Evolutionary conservation across 495 filamentous ascomycete genomes (phyloP).

Genomic region (Arthonia radiata): DNA sequence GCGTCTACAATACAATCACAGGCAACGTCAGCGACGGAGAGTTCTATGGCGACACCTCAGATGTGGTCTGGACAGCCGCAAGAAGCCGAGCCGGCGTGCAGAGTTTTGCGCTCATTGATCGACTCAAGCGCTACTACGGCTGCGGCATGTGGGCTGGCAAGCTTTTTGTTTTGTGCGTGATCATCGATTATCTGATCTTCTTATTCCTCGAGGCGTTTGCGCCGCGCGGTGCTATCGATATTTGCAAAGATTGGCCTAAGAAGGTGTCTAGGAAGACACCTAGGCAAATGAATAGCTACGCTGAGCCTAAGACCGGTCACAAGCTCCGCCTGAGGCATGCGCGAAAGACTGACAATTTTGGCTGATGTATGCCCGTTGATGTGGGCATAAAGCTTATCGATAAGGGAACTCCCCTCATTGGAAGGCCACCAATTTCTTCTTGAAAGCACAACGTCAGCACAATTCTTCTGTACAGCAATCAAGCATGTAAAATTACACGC

Average conservation of each 20-base stretch:
- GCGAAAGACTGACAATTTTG: too few species aligned
- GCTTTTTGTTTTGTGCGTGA: constrained; percentile 78
- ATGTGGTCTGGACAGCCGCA: constrained; percentile 33
- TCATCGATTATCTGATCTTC: constrained; percentile 80
- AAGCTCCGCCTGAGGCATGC: too few species aligned
- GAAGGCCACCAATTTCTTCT: too few species aligned
- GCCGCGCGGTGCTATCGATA: constrained; percentile 63
- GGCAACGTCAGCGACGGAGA: constrained; percentile 62
- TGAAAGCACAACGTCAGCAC: too few species aligned
- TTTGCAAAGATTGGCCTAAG: constrained; percentile 73
- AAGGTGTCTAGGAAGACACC: too few species aligned
- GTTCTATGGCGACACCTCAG: constrained; percentile 56
- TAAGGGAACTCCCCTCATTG: too few species aligned
- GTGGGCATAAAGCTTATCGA: too few species aligned
- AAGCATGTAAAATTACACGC: too few species aligned
- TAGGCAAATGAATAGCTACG: too few species aligned
- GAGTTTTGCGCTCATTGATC: constrained; percentile 79
- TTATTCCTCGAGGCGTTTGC: constrained; percentile 69
- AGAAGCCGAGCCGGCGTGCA: constrained; percentile 48
- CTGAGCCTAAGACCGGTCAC: too few species aligned
- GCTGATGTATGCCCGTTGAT: too few species aligned
- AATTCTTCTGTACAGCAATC: too few species aligned
- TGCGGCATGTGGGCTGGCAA: constrained; percentile 99
- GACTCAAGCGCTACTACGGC: constrained; percentile 90
- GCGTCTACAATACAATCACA: constrained; percentile 80